These are phyloP conservation scores for Hordeum pubiflorum DNA, from an alignment of 202 grass and related monocot genomes.

Conservation along the genomic window DNA sequence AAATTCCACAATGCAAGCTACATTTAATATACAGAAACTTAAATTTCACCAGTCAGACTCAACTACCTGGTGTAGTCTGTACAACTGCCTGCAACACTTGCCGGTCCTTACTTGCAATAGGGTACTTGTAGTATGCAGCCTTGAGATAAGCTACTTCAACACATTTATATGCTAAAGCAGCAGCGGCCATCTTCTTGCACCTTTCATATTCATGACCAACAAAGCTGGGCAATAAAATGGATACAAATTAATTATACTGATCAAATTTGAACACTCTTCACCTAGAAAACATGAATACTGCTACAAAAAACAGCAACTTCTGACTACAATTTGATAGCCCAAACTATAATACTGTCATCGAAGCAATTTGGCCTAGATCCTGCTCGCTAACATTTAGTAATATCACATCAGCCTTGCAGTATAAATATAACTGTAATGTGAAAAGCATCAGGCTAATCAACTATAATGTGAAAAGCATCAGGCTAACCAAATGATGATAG, in stretches of 20 bases:
- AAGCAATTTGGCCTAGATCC: background rate
- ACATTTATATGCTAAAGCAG: constrained; percentile 93
- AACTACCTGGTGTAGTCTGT: constrained; percentile 70
- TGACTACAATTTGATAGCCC: constrained; percentile 1
- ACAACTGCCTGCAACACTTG: constrained; percentile 77
- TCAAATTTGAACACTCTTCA: constrained; percentile 7
- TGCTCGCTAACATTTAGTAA: background rate
- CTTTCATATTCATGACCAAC: constrained; percentile 86
- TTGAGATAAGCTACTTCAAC: constrained; percentile 96
- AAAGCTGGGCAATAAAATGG: constrained; percentile 52
- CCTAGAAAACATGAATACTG: background rate
- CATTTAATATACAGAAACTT: background rate
- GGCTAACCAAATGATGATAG: background rate
- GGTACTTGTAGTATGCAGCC: constrained; percentile 79
- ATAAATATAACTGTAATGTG: background rate
- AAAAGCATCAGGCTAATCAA: background rate
- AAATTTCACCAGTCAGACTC: constrained; percentile 19
- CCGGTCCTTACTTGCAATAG: constrained; percentile 64
- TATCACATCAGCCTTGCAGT: background rate
- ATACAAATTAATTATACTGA: constrained; percentile 13
- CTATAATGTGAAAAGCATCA: background rate
- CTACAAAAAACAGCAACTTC: background rate
- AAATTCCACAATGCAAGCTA: background rate
- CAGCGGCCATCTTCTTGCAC: constrained; percentile 79
- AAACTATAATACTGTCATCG: background rate